phyloP scores from a whole-genome alignment of 163 green algal genomes.

The Prototheca cutis region DNA sequence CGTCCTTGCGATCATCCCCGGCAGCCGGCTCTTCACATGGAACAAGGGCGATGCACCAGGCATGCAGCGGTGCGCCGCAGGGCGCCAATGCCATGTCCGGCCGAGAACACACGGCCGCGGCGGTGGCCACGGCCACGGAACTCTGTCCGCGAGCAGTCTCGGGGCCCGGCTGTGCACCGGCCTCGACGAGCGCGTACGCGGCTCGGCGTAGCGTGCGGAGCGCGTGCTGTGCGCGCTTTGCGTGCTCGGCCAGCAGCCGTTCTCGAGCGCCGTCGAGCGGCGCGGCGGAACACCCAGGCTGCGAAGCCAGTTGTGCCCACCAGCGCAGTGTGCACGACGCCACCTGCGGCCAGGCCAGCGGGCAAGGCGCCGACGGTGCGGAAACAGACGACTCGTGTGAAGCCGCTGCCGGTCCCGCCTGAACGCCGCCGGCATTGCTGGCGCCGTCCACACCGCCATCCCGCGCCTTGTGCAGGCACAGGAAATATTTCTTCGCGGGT shows the following conservation, averaged over 20 bases:
- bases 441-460: too few relatives aligned
- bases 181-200: neutral
- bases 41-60: neutral
- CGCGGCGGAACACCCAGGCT: neutral
- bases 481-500: slow-evolving; percentile 36
- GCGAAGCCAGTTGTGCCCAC: neutral
- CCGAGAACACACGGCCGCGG: neutral
- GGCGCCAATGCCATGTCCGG: neutral
- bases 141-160: neutral
- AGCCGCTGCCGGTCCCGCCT: too few relatives aligned
- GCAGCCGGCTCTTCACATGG: too few relatives aligned
- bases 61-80: neutral
- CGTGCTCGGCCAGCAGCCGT: slow-evolving; percentile 13
- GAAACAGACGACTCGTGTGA: neutral
- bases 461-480: slow-evolving; percentile 7
- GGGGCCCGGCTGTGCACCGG: neutral
- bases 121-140: too few relatives aligned
- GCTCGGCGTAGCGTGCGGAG: slow-evolving; percentile 13
- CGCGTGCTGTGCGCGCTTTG: neutral
- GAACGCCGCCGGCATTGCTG: too few relatives aligned
- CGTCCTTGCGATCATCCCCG: neutral
- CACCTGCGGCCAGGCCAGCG: slow-evolving; percentile 15
- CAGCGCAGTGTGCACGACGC: slow-evolving; percentile 14
- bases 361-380: slow-evolving; percentile 4
- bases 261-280: neutral